A percentile compares a stretch with the other conserved stretches of the same genome.
These are phyloP conservation scores for Termitomyces bulborhizus DNA, from an alignment of 768 basidiomycete species.

Conservation along the genomic window DNA sequence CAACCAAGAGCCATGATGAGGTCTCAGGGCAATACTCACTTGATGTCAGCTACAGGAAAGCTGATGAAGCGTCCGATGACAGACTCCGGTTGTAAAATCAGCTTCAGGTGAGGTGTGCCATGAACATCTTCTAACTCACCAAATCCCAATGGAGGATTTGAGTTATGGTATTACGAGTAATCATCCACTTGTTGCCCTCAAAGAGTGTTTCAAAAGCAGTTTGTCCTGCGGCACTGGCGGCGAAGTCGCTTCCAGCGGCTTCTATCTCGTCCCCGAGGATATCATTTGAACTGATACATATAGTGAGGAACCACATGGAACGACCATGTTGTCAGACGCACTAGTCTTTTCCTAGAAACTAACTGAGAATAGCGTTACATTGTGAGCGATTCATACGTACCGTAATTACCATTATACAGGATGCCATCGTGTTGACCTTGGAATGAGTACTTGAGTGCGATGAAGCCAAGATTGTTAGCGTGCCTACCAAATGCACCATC, in stretches of 20 bases:
- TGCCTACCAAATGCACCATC: slow-evolving; percentile 44
- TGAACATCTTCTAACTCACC: slow-evolving; percentile 30
- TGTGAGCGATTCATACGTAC: slow-evolving; percentile 17
- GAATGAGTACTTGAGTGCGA: not conserved
- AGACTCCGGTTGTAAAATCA: slow-evolving; percentile 6
- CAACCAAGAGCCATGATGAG: not conserved
- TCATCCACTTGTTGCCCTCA: slow-evolving; percentile 53
- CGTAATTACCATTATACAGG: slow-evolving; percentile 71
- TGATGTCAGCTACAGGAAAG: slow-evolving; percentile 49
- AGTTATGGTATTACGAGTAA: slow-evolving; percentile 52
- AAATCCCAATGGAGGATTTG: slow-evolving; percentile 66
- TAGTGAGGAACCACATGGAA: not conserved
- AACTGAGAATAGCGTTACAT: slow-evolving; percentile 11
- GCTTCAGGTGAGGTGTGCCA: slow-evolving; percentile 11
- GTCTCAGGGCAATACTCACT: slow-evolving; percentile 35
- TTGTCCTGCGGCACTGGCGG: slow-evolving; percentile 36
- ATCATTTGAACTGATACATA: slow-evolving; percentile 43
- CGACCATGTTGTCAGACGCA: slow-evolving; percentile 14
- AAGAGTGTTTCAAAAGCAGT: slow-evolving; percentile 35
- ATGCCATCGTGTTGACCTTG: slow-evolving; percentile 55
- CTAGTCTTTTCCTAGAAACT: slow-evolving; percentile 36
- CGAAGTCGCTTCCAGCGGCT: slow-evolving; percentile 53
- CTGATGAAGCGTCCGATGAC: slow-evolving; percentile 62
- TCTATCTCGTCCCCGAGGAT: slow-evolving; percentile 56
- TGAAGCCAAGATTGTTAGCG: not conserved